Base-by-base conservation (phyloP, 306 rosid species). In the Rosa lucieae region DNA sequence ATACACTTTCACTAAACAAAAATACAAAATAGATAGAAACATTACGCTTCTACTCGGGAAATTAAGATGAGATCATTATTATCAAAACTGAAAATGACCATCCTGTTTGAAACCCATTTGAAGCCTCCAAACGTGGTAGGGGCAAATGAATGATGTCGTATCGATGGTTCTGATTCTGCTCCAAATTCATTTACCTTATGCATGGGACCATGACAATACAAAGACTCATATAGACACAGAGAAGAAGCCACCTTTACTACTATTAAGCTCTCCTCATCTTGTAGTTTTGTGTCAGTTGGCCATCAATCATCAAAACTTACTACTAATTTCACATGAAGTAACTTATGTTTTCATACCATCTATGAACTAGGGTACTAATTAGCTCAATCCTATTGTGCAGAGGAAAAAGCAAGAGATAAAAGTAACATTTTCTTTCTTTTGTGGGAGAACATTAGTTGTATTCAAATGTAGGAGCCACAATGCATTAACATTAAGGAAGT, bases 131-230 rank as follows among this genome's bases (percentile, higher is more conserved):
- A 29, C 21, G 48, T 46, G 72, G 72, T 76, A 10, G 72, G 78
- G 72, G 62, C 62, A 76, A 63, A 10, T 18, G 23, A 75, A 67
- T 39, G 14, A 40, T 67, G 72, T 67, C 14, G 72, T 67, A 39
- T 40, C 48, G 59, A 61, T 75, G 56, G 58, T 23, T 63, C 69
- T 75, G 35, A 5, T 67, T 67, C 49, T 61, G 35, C 18, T 23
- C 1, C 13, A n/a, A 75, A 59, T 49, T 75, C 78, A 44, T 21
- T 75, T 29, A 21, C 18, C 21, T 61, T 59, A 4, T 75, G 56
- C 67, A 73, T 37, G 68, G 78, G 78, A 56, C 67, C 77, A 55
- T 55, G 11, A 39, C 26, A 51, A 11, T 18, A 20, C 53, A 68
- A 21, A 51, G 35, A 52, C 6, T 37, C 18, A 9, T 10, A 21